Conservation (phyloP, 164 flowering plant species). For the Umbilicus rupestris region DNA sequence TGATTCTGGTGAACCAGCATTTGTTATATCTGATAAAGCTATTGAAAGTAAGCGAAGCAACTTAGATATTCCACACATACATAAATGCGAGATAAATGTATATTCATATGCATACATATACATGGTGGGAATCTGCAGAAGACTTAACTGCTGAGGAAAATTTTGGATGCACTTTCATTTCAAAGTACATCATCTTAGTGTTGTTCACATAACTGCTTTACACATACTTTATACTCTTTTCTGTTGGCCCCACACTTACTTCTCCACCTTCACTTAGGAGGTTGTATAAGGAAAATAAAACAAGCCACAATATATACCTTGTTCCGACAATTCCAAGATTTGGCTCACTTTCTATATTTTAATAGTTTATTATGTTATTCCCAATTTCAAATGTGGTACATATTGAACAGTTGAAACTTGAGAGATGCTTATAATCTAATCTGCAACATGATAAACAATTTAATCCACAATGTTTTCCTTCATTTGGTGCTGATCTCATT, state of each 20-base stretch:
- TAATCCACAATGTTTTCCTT: not conserved
- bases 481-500: not conserved
- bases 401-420: not conserved
- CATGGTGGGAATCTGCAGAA: not conserved
- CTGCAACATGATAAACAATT: not conserved
- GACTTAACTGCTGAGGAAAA: not conserved
- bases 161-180: not conserved
- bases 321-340: too few relatives aligned
- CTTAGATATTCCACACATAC: not conserved
- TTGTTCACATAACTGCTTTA: not conserved
- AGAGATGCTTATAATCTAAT: not conserved
- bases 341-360: not conserved
- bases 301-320: too few relatives aligned
- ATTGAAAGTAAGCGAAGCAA: conserved; percentile 61
- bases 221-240: not conserved
- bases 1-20: conserved; percentile 84
- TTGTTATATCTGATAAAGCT: conserved; percentile 59
- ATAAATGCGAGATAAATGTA: too few relatives aligned
- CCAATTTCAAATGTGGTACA: not conserved
- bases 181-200: not conserved
- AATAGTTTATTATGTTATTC: not conserved
- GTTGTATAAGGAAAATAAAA: not conserved
- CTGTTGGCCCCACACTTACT: not conserved
- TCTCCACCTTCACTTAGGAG: not conserved
- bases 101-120: not conserved